Evolutionary conservation across 768 basidiomycete species (phyloP), one percentile per base, ranked within the genome.

Genomic region (Dioszegia aurantiaca): DNA sequence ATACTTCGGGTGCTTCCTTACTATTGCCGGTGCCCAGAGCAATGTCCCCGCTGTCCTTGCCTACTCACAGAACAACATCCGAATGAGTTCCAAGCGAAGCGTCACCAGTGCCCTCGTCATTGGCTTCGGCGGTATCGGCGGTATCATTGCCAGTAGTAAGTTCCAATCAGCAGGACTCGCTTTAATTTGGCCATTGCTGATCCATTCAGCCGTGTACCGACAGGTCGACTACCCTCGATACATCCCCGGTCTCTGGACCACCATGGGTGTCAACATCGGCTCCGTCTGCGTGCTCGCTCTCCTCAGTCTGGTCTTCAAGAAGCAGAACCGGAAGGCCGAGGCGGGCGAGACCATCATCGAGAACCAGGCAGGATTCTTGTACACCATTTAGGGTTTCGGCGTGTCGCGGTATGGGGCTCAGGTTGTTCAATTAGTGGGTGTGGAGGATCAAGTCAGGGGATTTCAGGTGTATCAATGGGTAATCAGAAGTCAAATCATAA

Each of bases 41-140:
- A 69, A 65, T 48, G 62, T 68, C 11, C 67, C 67, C 14, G 59
- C 58, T 19, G 65, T 67, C 37, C 36, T 67, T 31, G 56, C 66
- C 31, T 68, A 61, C 33, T 61, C 65, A 23, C 59, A 59, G 31
- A 68, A 62, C 58, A 63, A 62, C 52, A 56, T 61, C 43, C 37
- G 62, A n/a, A 58, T 58, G 31, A 46, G 52, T 42, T 48, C 59
- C 28, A 65, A 65, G 59, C 55, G 61, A 42, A 43, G 58, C 8
- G 59, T 68, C 24, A 55, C 59, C 16, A 58, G 61, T 19, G 67
- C 67, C 26, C 36, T 64, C 23, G 59, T 63, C 37, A 64, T 68
- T 36, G 64, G 64, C 12, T 63, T 65, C 44, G 67, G 67, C 21
- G 67, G 67, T 52, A 49, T 68, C 21, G 67, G 67, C 23, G 67